Percentiles rank a stretch among this genome's conserved stretches.
phyloP scores from a whole-genome alignment of 805 yeast species.

The Kockiozyma suomiensis region DNA sequence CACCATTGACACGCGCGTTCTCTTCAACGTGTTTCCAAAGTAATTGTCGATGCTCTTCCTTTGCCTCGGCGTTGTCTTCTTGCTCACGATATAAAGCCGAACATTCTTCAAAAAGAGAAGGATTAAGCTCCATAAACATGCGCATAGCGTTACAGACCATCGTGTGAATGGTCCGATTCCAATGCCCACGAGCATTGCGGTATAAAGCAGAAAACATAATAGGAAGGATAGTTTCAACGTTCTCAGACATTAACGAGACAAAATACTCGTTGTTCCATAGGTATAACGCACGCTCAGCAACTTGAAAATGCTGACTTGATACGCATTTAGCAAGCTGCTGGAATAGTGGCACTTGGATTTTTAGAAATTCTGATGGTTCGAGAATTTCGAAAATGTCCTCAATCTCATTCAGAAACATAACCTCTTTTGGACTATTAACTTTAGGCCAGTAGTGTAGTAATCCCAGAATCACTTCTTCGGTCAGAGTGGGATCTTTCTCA shows the following conservation, averaged over 20 bases:
- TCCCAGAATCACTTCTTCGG: slow-evolving; percentile 97
- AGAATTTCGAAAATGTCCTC: slow-evolving; percentile 96
- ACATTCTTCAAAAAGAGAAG: slow-evolving; percentile 88
- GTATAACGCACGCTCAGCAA: slow-evolving; percentile 89
- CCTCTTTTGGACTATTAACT: slow-evolving; percentile 90
- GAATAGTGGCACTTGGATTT: slow-evolving; percentile 89
- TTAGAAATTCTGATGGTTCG: slow-evolving; percentile 88
- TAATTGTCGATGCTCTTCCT: slow-evolving; percentile 57
- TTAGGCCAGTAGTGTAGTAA: slow-evolving; percentile 95
- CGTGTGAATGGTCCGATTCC: slow-evolving; percentile 93
- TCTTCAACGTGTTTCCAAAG: slow-evolving; percentile 66
- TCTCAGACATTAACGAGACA: slow-evolving; percentile 82
- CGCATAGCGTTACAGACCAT: slow-evolving; percentile 89
- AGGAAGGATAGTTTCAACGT: slow-evolving; percentile 87
- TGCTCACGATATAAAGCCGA: slow-evolving; percentile 54
- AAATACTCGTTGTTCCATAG: slow-evolving; percentile 96
- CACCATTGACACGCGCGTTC: slow-evolving; percentile 45
- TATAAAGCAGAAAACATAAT: slow-evolving; percentile 87
- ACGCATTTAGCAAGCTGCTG: slow-evolving; percentile 94
- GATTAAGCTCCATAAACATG: slow-evolving; percentile 89
- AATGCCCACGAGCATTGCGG: slow-evolving; percentile 77
- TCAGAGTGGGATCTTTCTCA: slow-evolving; percentile 88
- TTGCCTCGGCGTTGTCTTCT: slow-evolving; percentile 31
- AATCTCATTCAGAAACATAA: slow-evolving; percentile 91
- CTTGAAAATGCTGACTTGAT: slow-evolving; percentile 94